Evolutionary conservation across 2,329 filamentous ascomycete species (phyloP), one percentile per base, ranked within the genome.

Genomic region (Coniochaeta sp.): DNA sequence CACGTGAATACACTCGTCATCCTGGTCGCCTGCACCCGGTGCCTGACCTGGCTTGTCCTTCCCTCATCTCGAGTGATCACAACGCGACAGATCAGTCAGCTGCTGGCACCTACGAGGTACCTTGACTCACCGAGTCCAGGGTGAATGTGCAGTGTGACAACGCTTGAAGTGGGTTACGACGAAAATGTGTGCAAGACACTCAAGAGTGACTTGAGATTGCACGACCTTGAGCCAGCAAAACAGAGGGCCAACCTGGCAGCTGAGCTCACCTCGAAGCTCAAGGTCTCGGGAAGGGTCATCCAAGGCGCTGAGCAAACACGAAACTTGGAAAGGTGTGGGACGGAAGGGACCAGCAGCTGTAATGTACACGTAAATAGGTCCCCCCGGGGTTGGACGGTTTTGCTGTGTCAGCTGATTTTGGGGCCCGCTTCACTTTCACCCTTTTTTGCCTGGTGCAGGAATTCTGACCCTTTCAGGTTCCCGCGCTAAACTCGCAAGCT

Each of bases 401-500:
- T 38, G 54, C 34, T 34, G 31, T 38, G 34, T 57, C 54, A 57
- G 54, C 54, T 57, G 54, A 57, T 57, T 57, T 31, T 6, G n/a
- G 54, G 54, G 28, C 54, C 54, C 54, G 54, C 54, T 57, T 26
- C 31, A 57, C 50, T 36, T 28, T 52, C 8, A 36, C 34, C 31
- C 31, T 6, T 33, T 33, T 33, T 33, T 6, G 11, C 11, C 31
- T 33, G 31, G 31, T 33, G 31, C 31, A 33, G 11, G 31, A 33
- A 33, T 33, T 28, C 36, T 38, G 36, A 28, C 44, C 28, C 52
- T 55, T 33, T 6, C 52, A 34, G 54, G 54, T 57, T 57, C 31
- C 54, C 16, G 54, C 54, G 54, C 54, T 38, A 57, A 57, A 36
- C 31, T 57, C 34, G 31, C 54, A 57, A 57, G n/a, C 31, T 57